Evolutionary conservation across 306 rosid species (phyloP), one percentile per base, ranked within the genome.

Genomic region (Begonia masoniana): DNA sequence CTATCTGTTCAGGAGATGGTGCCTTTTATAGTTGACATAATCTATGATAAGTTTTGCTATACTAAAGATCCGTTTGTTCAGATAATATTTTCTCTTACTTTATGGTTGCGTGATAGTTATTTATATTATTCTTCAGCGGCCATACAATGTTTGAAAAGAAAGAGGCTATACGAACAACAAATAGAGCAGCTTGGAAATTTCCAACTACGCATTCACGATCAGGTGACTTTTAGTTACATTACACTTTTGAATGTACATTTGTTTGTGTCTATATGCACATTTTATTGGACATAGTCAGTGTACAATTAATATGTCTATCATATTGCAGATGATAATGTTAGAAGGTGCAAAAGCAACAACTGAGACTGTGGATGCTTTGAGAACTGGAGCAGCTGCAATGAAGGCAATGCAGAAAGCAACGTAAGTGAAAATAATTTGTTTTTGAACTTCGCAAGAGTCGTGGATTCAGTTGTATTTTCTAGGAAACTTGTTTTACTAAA

Each of bases 281-380:
- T 26, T 26, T 26, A 4, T 26, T 26, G 36, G 36, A 4, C 39
- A 31, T 31, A 31, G 39, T 31, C 1, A 31, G 8, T 31, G 39
- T 31, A 31, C 39, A 6, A 31, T 31, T 31, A 1, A 31, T 7
- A 5, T 31, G 39, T 31, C 39, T 10, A 56, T 26, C 16, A 48
- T 73, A 15, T 64, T 51, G 55, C 74, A 91, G 99, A 91, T 91
- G 96, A 91, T 91, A 81, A 43, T 91, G 94, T 63, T 91, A 57
- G 99, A 91, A 80, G 96, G 99, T 58, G 96, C 99, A 60, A 91
- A 91, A 69, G 99, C 99, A 59, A 91, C 99, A 48, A 91, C 99
- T 1, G 99, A 91, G 76, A 91, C 96, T 13, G 99, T 91, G 16
- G 99, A 91, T 67, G 99, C 96, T 2, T 81, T 91, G 71, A 76